Base-by-base conservation (phyloP, 139 green algal genomes). In the Chlamydomonas eustigma region DNA sequence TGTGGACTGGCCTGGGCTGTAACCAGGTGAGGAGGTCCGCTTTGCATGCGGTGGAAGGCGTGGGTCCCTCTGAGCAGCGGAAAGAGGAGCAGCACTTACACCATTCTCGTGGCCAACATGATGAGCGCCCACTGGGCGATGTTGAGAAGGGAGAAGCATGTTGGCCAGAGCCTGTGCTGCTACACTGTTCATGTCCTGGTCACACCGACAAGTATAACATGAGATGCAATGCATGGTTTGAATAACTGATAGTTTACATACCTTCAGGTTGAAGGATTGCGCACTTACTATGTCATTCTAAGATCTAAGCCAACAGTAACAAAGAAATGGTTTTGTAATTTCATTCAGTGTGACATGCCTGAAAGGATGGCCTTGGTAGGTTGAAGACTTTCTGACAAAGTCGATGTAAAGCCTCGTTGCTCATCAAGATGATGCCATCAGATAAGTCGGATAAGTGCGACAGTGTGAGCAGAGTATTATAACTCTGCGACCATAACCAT, bases 381-480 rank as follows among this genome's bases (percentile, higher is more conserved):
- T 81, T 78, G 66, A 90, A 78, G 32, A 85, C 66, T 6, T 58
- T 68, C 12, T 84, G 69, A 63, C 85, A 89, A 0, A 78, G 81
- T 0, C 73, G 35, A 72, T 88, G 82, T 51, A 93, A 80, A 38
- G 78, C 77, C 69, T 92, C 88, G 67, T 92, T 92, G 73, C 88
- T 76, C 50, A 91, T 74, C 63, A 94, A 69, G 8, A 92, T 73
- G 35, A 94, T 81, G 51, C 88, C 90, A 64, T 92, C 84, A 4
- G 79, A 91, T 25, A 84, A 50, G 28, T 88, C 71, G 3, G 75
- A 36, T 39, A 95, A 81, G 65, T 89, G 75, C 24, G 71, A 75
- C 39, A 97, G 74, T 18, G 90, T 93, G 4, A 97, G 77, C 63
- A 94, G 50, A 4, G 87, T 90, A 85, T 97, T 97, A 86, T 96